phyloP scores from a whole-genome alignment of 2,329 filamentous ascomycete genomes.

The Grosmannia clavigera region DNA sequence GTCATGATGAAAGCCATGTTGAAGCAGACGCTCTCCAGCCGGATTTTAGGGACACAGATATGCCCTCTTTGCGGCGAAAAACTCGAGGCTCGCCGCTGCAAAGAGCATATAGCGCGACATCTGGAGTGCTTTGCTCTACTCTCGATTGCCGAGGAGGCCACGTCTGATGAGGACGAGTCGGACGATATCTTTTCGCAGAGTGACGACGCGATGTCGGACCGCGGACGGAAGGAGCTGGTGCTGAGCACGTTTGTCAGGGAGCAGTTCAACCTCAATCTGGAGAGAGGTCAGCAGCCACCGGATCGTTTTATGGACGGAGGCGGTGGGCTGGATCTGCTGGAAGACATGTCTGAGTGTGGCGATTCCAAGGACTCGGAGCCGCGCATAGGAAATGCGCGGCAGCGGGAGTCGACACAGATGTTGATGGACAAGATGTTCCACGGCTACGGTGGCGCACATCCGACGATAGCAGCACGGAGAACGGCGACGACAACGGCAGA shows the following conservation, averaged over 20 bases:
- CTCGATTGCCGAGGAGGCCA: constrained; percentile 5
- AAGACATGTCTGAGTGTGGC: constrained; percentile 9
- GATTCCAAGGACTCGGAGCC: not conserved
- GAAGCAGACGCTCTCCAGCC: constrained; percentile 3
- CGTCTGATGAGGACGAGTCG: constrained; percentile 8
- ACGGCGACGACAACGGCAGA: too few relatives aligned
- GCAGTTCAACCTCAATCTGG: constrained; percentile 10
- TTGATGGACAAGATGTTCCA: constrained; percentile 10
- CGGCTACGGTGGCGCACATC: not conserved
- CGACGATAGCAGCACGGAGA: not conserved
- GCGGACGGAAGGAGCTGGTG: constrained; percentile 9
- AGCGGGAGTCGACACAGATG: constrained; percentile 6
- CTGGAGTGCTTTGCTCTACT: constrained; percentile 11
- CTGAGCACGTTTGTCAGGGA: constrained; percentile 10
- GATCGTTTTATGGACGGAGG: constrained; percentile 7
- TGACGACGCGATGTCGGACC: constrained; percentile 10
- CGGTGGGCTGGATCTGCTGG: constrained; percentile 7
- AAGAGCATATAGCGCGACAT: constrained; percentile 8
- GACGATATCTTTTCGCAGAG: constrained; percentile 9
- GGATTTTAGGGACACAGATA: constrained; percentile 3
- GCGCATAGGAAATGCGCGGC: not conserved
- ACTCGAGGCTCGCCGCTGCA: constrained; percentile 5
- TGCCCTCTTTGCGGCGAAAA: constrained; percentile 8
- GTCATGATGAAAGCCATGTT: constrained; percentile 7
- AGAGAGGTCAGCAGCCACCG: constrained; percentile 6